Percentiles rank a stretch among this genome's conserved stretches.
These are phyloP conservation scores for Cyberlindnera sargentensis DNA, from an alignment of 805 yeast genomes.

Conservation along the genomic window DNA sequence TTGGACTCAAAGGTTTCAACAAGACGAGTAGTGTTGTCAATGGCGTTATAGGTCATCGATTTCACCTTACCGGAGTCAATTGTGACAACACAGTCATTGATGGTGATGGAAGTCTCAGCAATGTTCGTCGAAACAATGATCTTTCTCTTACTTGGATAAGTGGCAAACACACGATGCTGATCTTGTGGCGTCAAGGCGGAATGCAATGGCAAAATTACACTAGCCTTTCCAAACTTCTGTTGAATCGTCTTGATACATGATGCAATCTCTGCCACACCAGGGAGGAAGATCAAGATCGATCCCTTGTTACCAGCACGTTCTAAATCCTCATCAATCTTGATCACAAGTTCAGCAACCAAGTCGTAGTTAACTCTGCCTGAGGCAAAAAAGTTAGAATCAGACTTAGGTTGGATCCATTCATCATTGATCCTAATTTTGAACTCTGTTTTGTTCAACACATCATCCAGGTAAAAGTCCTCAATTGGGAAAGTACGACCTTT, in stretches of 20 bases:
- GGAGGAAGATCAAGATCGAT: conserved; percentile 77
- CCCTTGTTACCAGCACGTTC: conserved; percentile 41
- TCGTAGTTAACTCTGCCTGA: conserved; percentile 70
- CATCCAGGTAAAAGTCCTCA: conserved; percentile 64
- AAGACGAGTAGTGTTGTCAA: conserved; percentile 59
- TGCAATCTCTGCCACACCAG: conserved; percentile 86
- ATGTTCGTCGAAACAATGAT: conserved; percentile 87
- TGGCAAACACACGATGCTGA: conserved; percentile 67
- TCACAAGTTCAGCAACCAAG: conserved; percentile 51
- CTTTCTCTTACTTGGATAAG: conserved; percentile 57
- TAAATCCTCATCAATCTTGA: conserved; percentile 45
- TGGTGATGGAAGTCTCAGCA: conserved; percentile 96
- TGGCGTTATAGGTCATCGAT: conserved; percentile 62
- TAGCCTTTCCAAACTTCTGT: conserved; percentile 19
- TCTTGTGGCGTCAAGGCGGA: conserved; percentile 81
- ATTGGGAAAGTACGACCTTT: conserved; percentile 95
- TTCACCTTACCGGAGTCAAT: conserved; percentile 86
- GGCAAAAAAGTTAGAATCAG: conserved; percentile 60
- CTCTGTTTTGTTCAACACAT: conserved; percentile 48
- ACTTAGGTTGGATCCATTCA: conserved; percentile 44
- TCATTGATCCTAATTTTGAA: conserved; percentile 42
- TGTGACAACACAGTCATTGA: conserved; percentile 90
- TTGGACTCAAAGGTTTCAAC: conserved; percentile 81
- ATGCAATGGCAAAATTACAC: conserved; percentile 67
- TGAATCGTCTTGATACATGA: conserved; percentile 44